A percentile compares a stretch with the other conserved stretches of the same genome.
Conservation (phyloP, 2,329 filamentous ascomycete genomes). For the Bertia moriformis region DNA sequence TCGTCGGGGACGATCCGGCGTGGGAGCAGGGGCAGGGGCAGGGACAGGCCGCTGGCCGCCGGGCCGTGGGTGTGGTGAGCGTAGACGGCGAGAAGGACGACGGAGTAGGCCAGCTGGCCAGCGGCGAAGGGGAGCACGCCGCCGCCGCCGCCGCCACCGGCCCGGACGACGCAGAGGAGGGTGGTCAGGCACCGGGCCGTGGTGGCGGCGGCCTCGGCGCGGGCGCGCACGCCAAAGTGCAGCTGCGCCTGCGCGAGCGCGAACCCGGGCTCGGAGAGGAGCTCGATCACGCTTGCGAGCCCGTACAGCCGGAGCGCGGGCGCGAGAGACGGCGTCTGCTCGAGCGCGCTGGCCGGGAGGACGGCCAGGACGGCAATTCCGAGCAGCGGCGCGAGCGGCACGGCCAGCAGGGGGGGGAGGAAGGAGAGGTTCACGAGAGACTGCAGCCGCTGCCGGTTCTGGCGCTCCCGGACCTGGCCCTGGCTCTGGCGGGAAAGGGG, state of each 20-base stretch:
- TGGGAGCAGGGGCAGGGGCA: conserved; percentile 51
- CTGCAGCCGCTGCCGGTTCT: conserved; percentile 53
- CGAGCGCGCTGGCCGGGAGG: conserved; percentile 25
- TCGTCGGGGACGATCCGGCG: conserved; percentile 18
- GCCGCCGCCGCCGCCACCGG: conserved; percentile 44
- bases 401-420: conserved; percentile 56
- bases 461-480: conserved; percentile 10
- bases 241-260: conserved; percentile 72
- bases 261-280: conserved; percentile 78
- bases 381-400: conserved; percentile 46
- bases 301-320: conserved; percentile 38
- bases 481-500: conserved; percentile 9
- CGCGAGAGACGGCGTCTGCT: conserved; percentile 49
- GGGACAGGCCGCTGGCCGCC: conserved; percentile 47
- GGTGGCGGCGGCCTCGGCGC: conserved; percentile 71
- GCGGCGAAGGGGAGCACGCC: conserved; percentile 80
- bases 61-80: conserved; percentile 23
- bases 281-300: conserved; percentile 50
- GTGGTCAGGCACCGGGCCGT: conserved; percentile 63
- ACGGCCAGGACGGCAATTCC: conserved; percentile 53
- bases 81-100: conserved; percentile 58
- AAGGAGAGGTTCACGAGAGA: conserved; percentile 81
- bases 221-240: conserved; percentile 65
- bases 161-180: conserved; percentile 54
- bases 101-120: conserved; percentile 68